Evolutionary conservation across 1,284 basidiomycete species (phyloP), one percentile per base, ranked within the genome.

Genomic region (Farysia itapuensis): DNA sequence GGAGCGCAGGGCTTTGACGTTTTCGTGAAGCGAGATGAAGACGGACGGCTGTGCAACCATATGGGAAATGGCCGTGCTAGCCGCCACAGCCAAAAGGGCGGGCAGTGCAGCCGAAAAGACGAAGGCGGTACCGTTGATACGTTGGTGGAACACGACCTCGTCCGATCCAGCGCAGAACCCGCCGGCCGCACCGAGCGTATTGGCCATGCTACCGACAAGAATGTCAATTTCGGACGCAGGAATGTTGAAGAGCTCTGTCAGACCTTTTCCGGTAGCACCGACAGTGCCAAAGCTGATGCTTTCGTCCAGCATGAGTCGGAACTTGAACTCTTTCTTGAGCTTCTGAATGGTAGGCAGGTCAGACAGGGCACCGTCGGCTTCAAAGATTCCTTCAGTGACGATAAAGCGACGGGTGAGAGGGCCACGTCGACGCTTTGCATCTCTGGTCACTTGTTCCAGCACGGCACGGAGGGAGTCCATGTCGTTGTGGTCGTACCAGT

Each of bases 71-170:
- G 86, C 89, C 67, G 90, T 86, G 1, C 88, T 90, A 1, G 86
- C 88, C 52, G 88, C 86, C 52, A 90, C 90, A 13, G 90, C 87
- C 37, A 97, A 84, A 41, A 95, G 82, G 1, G 91, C 85, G 0
- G 95, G 95, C 79, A 95, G 85, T 2, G 94, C 86, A 8, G 95
- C 95, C 1, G 94, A 96, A 81, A 92, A 99, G 48, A 99, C 91
- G 70, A 91, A 94, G 0, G 91, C 86, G 4, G 90, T 86, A 18
- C 90, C 92, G 77, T 98, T 99, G 83, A 97, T 97, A 35, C 93
- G 92, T 84, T 95, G 76, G 76, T 98, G 95, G 54, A 88, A 84
- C 21, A 90, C 85, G 30, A 96, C 89, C 35, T 86, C 83, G 15
- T 80, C 78, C 3, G 89, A 88, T 23, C 94, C 94, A 1, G 91